These are phyloP conservation scores for Hypoxylon sp. DNA, from an alignment of 2,329 filamentous ascomycete genomes.

Conservation along the genomic window DNA sequence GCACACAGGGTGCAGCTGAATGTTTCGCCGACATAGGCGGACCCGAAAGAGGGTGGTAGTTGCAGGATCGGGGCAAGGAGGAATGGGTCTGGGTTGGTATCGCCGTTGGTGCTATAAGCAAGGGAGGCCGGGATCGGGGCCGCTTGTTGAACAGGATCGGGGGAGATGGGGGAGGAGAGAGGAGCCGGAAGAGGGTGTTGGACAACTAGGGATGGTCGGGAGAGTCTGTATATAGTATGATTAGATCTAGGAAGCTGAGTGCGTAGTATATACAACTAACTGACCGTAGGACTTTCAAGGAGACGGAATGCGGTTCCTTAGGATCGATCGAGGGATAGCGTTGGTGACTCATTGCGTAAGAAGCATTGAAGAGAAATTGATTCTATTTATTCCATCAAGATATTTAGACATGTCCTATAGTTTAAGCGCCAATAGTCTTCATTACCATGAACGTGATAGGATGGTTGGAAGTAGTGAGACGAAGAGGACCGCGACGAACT, in stretches of 20 bases:
- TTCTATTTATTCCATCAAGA: conserved; percentile 16
- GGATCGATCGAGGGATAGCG: conserved; percentile 70
- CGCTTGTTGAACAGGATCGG: conserved; percentile 56
- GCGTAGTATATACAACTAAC: conserved; percentile 22
- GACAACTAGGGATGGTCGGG: conserved; percentile 81
- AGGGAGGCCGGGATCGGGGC: conserved; percentile 75
- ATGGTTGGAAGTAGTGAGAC: not conserved
- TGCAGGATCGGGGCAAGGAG: conserved; percentile 78
- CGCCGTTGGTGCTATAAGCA: conserved; percentile 70
- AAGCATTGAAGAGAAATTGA: conserved; percentile 8
- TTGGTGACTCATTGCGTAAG: conserved; percentile 69
- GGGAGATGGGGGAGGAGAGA: conserved; percentile 59
- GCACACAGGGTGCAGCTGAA: conserved; percentile 96
- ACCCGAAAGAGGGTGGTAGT: conserved; percentile 91
- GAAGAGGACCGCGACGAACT: conserved; percentile 17
- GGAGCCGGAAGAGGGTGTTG: conserved; percentile 75
- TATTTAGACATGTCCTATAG: conserved; percentile 8
- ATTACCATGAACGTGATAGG: conserved; percentile 16
- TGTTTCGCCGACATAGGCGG: conserved; percentile 94
- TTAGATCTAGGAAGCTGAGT: conserved; percentile 9
- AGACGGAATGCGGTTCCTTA: conserved; percentile 85
- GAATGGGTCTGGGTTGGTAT: conserved; percentile 69
- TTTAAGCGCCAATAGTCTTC: conserved; percentile 17
- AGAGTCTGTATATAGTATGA: conserved; percentile 73
- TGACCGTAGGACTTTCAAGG: conserved; percentile 81